Evolutionary conservation across 768 basidiomycete genomes (phyloP).

Genomic region (Leucogyrophana mollusca): DNA sequence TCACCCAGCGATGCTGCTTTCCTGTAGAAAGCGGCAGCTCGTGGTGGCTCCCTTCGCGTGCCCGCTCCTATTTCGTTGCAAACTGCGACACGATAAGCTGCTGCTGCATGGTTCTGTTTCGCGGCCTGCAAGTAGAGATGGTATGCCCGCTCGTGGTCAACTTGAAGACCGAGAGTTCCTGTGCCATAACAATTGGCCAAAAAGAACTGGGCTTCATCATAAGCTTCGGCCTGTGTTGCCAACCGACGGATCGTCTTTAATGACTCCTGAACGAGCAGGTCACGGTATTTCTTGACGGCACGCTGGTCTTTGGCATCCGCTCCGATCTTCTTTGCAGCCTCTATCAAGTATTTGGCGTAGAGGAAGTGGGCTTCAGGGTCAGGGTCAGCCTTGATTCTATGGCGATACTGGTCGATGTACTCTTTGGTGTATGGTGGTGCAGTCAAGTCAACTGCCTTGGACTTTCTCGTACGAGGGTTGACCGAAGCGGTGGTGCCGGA

Average conservation of each 20-base stretch:
- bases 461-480: conserved; percentile 57
- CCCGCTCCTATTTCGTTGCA: conserved; percentile 99
- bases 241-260: conserved; percentile 90
- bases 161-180: conserved; percentile 90
- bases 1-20: conserved; percentile 96
- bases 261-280: conserved; percentile 81
- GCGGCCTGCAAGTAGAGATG: conserved; percentile 95
- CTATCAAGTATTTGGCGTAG: conserved; percentile 98
- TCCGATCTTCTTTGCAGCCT: conserved; percentile 92
- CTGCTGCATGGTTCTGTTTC: conserved; percentile 94
- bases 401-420: conserved; percentile 97
- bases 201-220: conserved; percentile 98
- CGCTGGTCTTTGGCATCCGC: conserved; percentile 72
- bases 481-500: conserved; percentile 59
- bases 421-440: conserved; percentile 91
- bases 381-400: conserved; percentile 95
- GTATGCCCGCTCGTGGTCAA: conserved; percentile 97
- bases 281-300: conserved; percentile 86
- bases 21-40: conserved; percentile 94
- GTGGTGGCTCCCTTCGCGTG: conserved; percentile 80
- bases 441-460: conserved; percentile 78
- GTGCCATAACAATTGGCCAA: conserved; percentile 96
- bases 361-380: conserved; percentile 98
- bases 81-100: conserved; percentile 95
- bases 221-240: conserved; percentile 89